Evolutionary conservation across 148 eudicot genomes (phyloP), one percentile per base, ranked within the genome.

Genomic region (Agrostemma githago): DNA sequence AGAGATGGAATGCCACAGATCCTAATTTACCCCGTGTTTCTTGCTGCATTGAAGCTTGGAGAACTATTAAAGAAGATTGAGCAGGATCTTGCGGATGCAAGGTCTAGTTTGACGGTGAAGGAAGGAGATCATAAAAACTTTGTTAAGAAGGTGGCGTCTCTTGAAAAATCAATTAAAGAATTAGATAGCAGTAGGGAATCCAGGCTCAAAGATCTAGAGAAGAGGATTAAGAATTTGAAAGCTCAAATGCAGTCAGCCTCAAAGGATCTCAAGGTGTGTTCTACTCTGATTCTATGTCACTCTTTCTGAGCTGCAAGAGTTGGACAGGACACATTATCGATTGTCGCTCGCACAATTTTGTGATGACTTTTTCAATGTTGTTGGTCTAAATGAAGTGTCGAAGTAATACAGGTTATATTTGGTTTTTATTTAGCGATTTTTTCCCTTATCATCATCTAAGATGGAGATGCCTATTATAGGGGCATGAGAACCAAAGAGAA

Each of bases 401-500:
- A 51, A 51, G 56, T 51, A 51, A 12, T 15, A 12, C 9, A 51
- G 34, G 34, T 66, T 8, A 41, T 42, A 14, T 43, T 7, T 42
- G 16, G 9, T 19, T 66, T 66, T 66, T 41, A 39, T 26, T 26
- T 26, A 26, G 34, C 34, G 34, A 5, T 54, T 37, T 53, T 20
- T 41, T 8, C 34, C 64, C n/a, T 51, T 44, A 15, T 20, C 43
- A 59, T 21, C 56, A 63, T 66, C 51, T 77, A 4, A 46, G 20
- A 1, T 60, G 65, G 43, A 68, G 20, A 40, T 65, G 38, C 42
- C 15, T 74, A 19, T 84, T 53, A 34, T 69, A 95, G 98, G 92
- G 89, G 61, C 96, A 95, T 79, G 93, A 90, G 78, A 92, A 89
- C 86, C 83, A 87, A 82, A 83, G 88, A 81, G 97, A 95, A 87